These are phyloP conservation scores for Podaxis carcinomalis DNA, from an alignment of 768 basidiomycete species.

Conservation along the genomic window DNA sequence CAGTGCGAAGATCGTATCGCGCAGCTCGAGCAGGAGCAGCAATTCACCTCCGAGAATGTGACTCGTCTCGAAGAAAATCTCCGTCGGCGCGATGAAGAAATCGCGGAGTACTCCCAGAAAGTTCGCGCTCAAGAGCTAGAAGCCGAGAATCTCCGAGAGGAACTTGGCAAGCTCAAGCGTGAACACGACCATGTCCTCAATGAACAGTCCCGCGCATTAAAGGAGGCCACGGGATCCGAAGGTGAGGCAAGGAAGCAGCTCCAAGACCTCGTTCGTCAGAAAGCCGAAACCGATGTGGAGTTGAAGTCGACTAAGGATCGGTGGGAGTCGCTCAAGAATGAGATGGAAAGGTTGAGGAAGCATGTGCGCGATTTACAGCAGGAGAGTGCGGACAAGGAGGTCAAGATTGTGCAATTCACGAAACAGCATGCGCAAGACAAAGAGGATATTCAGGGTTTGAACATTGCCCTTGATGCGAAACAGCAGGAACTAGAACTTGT, in stretches of 20 bases:
- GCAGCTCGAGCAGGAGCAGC: slow-evolving; percentile 50
- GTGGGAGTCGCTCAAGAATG: slow-evolving; percentile 45
- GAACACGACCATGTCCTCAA: slow-evolving; percentile 48
- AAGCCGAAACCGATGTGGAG: slow-evolving; percentile 53
- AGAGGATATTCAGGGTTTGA: slow-evolving; percentile 79
- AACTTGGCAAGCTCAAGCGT: slow-evolving; percentile 49
- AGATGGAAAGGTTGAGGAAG: slow-evolving; percentile 53
- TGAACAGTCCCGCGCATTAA: slow-evolving; percentile 42
- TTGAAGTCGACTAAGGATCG: slow-evolving; percentile 45
- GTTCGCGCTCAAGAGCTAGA: slow-evolving; percentile 47
- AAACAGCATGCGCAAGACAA: slow-evolving; percentile 65
- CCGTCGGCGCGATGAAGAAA: slow-evolving; percentile 52
- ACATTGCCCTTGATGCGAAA: slow-evolving; percentile 90
- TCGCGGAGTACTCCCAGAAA: slow-evolving; percentile 42
- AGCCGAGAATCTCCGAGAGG: slow-evolving; percentile 48
- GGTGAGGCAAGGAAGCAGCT: slow-evolving; percentile 41
- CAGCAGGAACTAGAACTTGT: slow-evolving; percentile 93
- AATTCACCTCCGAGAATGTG: slow-evolving; percentile 49
- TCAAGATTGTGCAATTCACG: slow-evolving; percentile 68
- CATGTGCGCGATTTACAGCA: slow-evolving; percentile 71
- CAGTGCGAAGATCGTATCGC: slow-evolving; percentile 50
- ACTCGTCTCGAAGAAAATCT: slow-evolving; percentile 56
- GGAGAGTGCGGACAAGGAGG: slow-evolving; percentile 81
- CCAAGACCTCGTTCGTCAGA: slow-evolving; percentile 47
- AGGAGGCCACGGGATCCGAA: slow-evolving; percentile 43